phyloP scores from a whole-genome alignment of 768 basidiomycete species.

The Boletus pseudopeckii region DNA sequence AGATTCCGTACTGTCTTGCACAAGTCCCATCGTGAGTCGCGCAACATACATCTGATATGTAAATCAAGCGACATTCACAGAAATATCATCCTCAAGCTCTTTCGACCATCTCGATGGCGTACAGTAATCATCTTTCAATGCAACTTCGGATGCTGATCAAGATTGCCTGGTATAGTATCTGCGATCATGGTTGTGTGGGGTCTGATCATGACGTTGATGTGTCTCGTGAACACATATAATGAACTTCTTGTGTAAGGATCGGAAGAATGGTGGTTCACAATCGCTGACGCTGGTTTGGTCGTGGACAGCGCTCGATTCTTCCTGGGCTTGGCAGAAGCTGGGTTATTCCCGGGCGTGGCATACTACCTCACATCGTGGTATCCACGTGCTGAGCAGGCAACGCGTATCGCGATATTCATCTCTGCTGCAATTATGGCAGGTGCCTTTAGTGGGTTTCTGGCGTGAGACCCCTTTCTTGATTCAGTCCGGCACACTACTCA shows the following conservation, averaged over 20 bases:
- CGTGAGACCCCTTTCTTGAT: slow-evolving; percentile 30
- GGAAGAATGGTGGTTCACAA: background rate
- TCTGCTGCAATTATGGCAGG: slow-evolving; percentile 54
- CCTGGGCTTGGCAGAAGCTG: slow-evolving; percentile 46
- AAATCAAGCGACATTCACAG: slow-evolving; percentile 13
- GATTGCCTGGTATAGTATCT: slow-evolving; percentile 30
- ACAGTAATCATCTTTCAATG: background rate
- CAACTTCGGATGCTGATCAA: slow-evolving; percentile 3
- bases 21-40: slow-evolving; percentile 38
- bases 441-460: slow-evolving; percentile 44
- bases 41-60: background rate
- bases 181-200: slow-evolving; percentile 38
- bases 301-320: slow-evolving; percentile 36
- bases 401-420: slow-evolving; percentile 56
- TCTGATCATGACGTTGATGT: slow-evolving; percentile 35
- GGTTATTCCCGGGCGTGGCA: slow-evolving; percentile 38
- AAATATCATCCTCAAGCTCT: slow-evolving; percentile 35
- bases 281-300: slow-evolving; percentile 1
- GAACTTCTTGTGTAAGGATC: slow-evolving; percentile 29
- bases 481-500: background rate
- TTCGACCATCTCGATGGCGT: slow-evolving; percentile 35
- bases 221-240: slow-evolving; percentile 32
- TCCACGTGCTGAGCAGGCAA: slow-evolving; percentile 51
- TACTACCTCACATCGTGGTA: slow-evolving; percentile 57
- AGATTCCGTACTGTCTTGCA: slow-evolving; percentile 36